phyloP scores from a whole-genome alignment of 2,329 filamentous ascomycete species.

The Raffaelea albimanens region DNA sequence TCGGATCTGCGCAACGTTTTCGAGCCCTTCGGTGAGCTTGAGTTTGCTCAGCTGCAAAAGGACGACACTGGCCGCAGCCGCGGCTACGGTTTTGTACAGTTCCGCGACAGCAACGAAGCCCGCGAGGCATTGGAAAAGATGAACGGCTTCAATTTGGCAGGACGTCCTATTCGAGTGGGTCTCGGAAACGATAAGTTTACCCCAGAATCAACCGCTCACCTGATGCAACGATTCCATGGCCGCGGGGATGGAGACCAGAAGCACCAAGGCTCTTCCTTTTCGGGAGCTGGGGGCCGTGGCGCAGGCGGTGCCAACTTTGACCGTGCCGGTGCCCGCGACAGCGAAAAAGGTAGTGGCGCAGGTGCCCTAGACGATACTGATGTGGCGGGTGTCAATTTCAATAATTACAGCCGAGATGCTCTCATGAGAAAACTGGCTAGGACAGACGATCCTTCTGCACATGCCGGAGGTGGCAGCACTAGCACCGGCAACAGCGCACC shows the following conservation, averaged over 20 bases:
- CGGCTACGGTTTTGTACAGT: slow-evolving; percentile 99
- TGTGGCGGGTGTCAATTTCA: slow-evolving; percentile 97
- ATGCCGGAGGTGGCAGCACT: slow-evolving; percentile 21
- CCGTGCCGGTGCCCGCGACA: slow-evolving; percentile 78
- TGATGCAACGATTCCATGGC: slow-evolving; percentile 84
- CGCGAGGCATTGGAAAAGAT: slow-evolving; percentile 96
- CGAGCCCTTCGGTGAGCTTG: slow-evolving; percentile 92
- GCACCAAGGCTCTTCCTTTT: slow-evolving; percentile 86
- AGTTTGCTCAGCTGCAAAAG: slow-evolving; percentile 95
- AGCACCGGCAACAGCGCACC: slow-evolving; percentile 12
- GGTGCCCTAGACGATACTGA: slow-evolving; percentile 96
- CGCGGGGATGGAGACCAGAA: slow-evolving; percentile 53
- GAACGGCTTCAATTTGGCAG: slow-evolving; percentile 98
- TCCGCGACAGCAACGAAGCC: slow-evolving; percentile 81
- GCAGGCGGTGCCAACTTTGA: slow-evolving; percentile 56
- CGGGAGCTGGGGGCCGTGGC: slow-evolving; percentile 78
- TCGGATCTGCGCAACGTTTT: slow-evolving; percentile 93
- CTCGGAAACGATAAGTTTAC: slow-evolving; percentile 99
- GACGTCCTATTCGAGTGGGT: slow-evolving; percentile 93
- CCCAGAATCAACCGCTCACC: slow-evolving; percentile 86
- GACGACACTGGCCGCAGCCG: slow-evolving; percentile 85
- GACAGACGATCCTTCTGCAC: slow-evolving; percentile 60
- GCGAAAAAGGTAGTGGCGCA: slow-evolving; percentile 81
- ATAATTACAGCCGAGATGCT: slow-evolving; percentile 96
- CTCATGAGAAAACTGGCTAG: slow-evolving; percentile 98